phyloP scores from a whole-genome alignment of 2,329 filamentous ascomycete genomes.

The Cladophialophora psammophila region DNA sequence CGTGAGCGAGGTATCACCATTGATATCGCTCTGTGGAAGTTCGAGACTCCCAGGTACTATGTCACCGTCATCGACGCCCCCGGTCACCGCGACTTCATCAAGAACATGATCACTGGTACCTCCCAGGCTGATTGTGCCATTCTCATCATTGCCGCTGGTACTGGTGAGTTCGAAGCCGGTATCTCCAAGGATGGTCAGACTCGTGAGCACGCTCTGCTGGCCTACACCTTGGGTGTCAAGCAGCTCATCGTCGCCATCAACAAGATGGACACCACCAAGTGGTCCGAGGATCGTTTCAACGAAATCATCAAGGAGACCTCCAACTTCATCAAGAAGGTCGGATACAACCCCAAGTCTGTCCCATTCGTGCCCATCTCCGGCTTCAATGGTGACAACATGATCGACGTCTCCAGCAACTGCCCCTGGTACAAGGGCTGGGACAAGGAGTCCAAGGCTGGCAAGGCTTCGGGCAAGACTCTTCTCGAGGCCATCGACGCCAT shows the following conservation, averaged over 20 bases:
- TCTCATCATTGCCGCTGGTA: slow-evolving; percentile 99
- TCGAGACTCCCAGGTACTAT: slow-evolving; percentile 97
- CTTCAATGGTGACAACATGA: slow-evolving; percentile 99
- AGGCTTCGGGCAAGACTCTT: slow-evolving; percentile 93
- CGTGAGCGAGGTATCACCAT: slow-evolving; percentile 99
- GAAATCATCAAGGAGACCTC: slow-evolving; percentile 99
- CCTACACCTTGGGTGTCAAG: slow-evolving; percentile 99
- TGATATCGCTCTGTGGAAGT: slow-evolving; percentile 99
- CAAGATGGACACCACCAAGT: slow-evolving; percentile 99
- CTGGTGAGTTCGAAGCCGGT: slow-evolving; percentile 99
- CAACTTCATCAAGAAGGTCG: slow-evolving; percentile 99
- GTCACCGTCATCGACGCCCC: slow-evolving; percentile 99
- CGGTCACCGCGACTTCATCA: slow-evolving; percentile 99
- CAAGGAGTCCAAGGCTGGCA: slow-evolving; percentile 93
- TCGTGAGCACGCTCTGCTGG: slow-evolving; percentile 99
- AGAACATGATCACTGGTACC: slow-evolving; percentile 99
- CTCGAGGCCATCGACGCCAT: slow-evolving; percentile 98
- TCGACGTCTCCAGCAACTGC: slow-evolving; percentile 86
- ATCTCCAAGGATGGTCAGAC: slow-evolving; percentile 99
- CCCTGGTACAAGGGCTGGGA: slow-evolving; percentile 99
- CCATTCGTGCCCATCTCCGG: slow-evolving; percentile 99
- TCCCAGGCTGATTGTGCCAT: slow-evolving; percentile 99
- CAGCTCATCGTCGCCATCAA: slow-evolving; percentile 99
- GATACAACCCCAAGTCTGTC: slow-evolving; percentile 99
- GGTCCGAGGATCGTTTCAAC: slow-evolving; percentile 93